Evolutionary conservation across 768 basidiomycete species (phyloP).

Genomic region (Cystobasidium onofrii): DNA sequence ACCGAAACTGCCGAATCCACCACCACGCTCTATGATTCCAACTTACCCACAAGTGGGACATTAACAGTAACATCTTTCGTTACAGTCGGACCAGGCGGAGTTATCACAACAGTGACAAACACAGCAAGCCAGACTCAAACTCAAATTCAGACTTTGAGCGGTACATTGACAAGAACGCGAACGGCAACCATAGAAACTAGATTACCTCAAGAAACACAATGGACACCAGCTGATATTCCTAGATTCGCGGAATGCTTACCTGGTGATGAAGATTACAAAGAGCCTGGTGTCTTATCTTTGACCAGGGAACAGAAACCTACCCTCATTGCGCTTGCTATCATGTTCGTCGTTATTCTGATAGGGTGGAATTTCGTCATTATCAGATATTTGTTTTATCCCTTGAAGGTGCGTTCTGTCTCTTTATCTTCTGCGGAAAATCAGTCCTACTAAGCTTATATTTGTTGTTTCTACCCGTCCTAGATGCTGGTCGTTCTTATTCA

Average conservation of each 20-base stretch:
- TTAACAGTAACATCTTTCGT: background rate
- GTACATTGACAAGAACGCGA: constrained; percentile 5
- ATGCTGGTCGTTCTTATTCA: constrained; percentile 27
- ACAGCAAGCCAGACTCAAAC: too few relatives aligned
- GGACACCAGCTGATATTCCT: constrained; percentile 13
- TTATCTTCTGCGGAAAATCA: too few relatives aligned
- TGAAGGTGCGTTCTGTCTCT: constrained; percentile 14
- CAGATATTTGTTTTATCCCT: constrained; percentile 16
- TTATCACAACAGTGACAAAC: background rate
- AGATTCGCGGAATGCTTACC: background rate
- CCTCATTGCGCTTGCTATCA: background rate
- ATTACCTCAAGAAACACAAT: background rate
- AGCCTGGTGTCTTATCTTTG: constrained; percentile 1
- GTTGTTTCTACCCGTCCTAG: constrained; percentile 11
- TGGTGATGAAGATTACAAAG: constrained; percentile 14
- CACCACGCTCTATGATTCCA: background rate
- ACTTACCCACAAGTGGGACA: background rate
- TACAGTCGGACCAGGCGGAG: background rate
- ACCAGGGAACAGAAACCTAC: constrained; percentile 11
- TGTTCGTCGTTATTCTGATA: background rate
- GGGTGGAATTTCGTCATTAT: constrained; percentile 16
- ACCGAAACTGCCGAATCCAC: constrained; percentile 5
- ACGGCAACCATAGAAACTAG: background rate
- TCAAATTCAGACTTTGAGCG: background rate
- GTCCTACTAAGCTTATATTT: too few relatives aligned